Percentiles rank a stretch among this genome's conserved stretches.
Conservation (phyloP, 768 basidiomycete species). For the Filobasidium floriforme region DNA sequence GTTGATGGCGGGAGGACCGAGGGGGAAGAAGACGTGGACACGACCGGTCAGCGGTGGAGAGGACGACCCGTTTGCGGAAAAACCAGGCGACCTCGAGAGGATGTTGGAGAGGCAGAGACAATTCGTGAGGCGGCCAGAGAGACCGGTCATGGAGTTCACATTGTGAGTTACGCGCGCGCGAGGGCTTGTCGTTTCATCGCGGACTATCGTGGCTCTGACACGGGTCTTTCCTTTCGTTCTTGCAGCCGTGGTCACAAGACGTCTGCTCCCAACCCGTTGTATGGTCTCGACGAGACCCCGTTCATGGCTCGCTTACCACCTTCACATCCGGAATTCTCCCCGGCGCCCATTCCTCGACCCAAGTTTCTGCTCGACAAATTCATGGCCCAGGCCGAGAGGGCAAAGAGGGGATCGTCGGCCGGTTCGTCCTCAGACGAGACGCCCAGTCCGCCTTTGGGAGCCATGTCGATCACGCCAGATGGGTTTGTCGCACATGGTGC, state of each 20-base stretch:
- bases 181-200: not conserved
- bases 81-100: not conserved
- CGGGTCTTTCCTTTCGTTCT: not conserved
- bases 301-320: not conserved
- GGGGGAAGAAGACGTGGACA: not conserved
- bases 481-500: not conserved
- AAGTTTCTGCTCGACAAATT: conserved; percentile 1
- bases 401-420: not conserved
- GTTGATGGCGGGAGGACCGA: not conserved
- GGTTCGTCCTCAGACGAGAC: not conserved
- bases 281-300: not conserved
- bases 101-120: conserved; percentile 4
- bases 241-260: conserved; percentile 2
- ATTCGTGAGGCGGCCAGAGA: not conserved
- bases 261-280: not conserved
- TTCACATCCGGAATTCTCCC: conserved; percentile 1
- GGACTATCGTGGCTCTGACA: not conserved
- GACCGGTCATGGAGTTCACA: conserved; percentile 4
- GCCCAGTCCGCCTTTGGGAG: no score
- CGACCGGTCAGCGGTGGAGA: not conserved
- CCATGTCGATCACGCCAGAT: no score
- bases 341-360: conserved; percentile 6
- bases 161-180: not conserved
- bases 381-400: not conserved
- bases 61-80: conserved; percentile 8